These are phyloP conservation scores for Beverwykella pulmonaria DNA, from an alignment of 495 filamentous ascomycete genomes.

Conservation along the genomic window DNA sequence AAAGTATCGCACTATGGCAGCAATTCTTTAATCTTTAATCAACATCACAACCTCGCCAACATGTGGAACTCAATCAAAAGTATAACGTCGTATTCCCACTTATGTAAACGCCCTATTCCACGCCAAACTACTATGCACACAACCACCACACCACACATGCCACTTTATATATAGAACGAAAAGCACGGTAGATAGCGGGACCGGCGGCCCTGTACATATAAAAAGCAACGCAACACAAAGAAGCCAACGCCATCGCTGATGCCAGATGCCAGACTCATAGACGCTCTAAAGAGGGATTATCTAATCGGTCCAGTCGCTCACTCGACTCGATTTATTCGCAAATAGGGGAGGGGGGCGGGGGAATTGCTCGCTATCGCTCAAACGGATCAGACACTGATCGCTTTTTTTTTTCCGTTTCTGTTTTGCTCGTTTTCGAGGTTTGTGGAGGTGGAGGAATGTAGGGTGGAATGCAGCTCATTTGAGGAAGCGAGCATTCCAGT, in stretches of 20 bases:
- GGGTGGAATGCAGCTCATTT: background rate
- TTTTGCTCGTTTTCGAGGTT: slow-evolving; percentile 4
- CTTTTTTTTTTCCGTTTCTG: background rate
- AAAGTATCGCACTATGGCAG: too few relatives aligned
- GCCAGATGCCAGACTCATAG: slow-evolving; percentile 1
- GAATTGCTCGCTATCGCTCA: background rate
- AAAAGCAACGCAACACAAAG: background rate
- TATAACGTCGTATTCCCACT: too few relatives aligned
- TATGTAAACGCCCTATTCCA: too few relatives aligned
- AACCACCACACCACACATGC: background rate
- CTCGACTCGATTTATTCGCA: too few relatives aligned
- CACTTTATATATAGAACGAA: background rate
- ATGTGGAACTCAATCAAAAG: too few relatives aligned
- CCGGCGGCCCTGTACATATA: background rate
- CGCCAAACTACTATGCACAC: background rate
- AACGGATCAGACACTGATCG: background rate
- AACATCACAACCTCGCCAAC: too few relatives aligned
- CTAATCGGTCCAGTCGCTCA: background rate
- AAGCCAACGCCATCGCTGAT: slow-evolving; percentile 28
- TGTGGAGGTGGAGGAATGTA: background rate
- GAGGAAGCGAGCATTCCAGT: background rate
- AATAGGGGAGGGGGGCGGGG: background rate
- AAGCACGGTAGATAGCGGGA: background rate
- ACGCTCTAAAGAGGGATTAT: background rate
- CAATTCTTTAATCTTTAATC: too few relatives aligned